phyloP scores from a whole-genome alignment of 495 filamentous ascomycete species.

The Penicillium goetzii region DNA sequence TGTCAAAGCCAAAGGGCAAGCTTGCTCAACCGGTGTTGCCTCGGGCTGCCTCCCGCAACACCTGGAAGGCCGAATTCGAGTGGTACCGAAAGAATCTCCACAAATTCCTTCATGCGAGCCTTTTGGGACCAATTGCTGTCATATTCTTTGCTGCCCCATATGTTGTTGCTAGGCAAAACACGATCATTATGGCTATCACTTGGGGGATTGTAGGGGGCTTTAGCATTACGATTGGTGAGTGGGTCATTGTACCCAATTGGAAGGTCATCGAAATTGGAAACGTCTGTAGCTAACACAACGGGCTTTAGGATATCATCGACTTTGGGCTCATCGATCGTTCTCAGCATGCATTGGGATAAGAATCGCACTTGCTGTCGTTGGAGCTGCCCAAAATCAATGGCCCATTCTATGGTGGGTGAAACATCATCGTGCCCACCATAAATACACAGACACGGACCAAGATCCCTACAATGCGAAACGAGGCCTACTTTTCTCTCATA shows the following conservation, averaged over 20 bases:
- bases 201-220: slow-evolving; percentile 5
- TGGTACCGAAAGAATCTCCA: slow-evolving; percentile 3
- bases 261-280: not conserved
- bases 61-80: slow-evolving; percentile 1
- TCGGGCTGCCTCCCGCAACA: not conserved
- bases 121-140: slow-evolving; percentile 3
- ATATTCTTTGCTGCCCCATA: not conserved
- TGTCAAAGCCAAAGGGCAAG: not conserved
- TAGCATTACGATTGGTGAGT: slow-evolving; percentile 9
- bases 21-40: not conserved
- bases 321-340: slow-evolving; percentile 34
- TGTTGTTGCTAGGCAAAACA: slow-evolving; percentile 1
- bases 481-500: slow-evolving; percentile 28
- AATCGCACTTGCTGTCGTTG: slow-evolving; percentile 21
- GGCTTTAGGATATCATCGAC: slow-evolving; percentile 38
- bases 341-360: slow-evolving; percentile 18
- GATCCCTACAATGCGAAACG: slow-evolving; percentile 29
- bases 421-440: slow-evolving; percentile 34
- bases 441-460: slow-evolving; percentile 27
- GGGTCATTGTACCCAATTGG: not conserved
- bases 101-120: not conserved
- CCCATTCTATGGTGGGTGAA: slow-evolving; percentile 26
- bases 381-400: slow-evolving; percentile 25
- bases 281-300: not conserved
- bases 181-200: not conserved